Evolutionary conservation across 352 stramenopile species (phyloP).

Genomic region (Phytophthora macrochlamydospora): DNA sequence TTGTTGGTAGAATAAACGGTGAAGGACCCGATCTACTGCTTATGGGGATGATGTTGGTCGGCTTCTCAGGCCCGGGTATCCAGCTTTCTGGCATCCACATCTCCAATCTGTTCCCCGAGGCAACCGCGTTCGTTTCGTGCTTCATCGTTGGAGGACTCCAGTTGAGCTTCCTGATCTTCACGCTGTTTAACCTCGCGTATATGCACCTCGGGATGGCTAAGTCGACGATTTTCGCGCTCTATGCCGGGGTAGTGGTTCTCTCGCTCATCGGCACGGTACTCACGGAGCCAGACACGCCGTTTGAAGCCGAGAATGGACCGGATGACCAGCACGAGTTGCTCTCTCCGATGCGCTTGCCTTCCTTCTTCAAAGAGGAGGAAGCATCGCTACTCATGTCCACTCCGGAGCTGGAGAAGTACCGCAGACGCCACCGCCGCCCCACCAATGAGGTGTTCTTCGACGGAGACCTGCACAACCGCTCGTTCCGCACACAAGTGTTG

Average conservation of each 20-base stretch:
- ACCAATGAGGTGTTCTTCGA: slow-evolving; percentile 44
- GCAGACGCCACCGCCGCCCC: slow-evolving; percentile 22
- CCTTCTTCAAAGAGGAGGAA: slow-evolving; percentile 67
- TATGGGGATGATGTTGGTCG: slow-evolving; percentile 64
- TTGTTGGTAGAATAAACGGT: slow-evolving; percentile 21
- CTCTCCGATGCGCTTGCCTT: slow-evolving; percentile 59
- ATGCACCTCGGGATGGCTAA: slow-evolving; percentile 43
- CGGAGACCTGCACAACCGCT: slow-evolving; percentile 53
- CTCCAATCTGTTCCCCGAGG: slow-evolving; percentile 75
- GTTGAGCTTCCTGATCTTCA: slow-evolving; percentile 79
- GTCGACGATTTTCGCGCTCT: slow-evolving; percentile 53
- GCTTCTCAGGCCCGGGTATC: slow-evolving; percentile 65
- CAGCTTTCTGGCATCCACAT: slow-evolving; percentile 77
- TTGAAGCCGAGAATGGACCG: slow-evolving; percentile 30
- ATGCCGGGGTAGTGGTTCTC: slow-evolving; percentile 52
- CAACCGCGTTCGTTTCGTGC: slow-evolving; percentile 68
- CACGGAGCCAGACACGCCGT: slow-evolving; percentile 62
- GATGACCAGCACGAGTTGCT: slow-evolving; percentile 50
- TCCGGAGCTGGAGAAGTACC: slow-evolving; percentile 50
- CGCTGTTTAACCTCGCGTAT: slow-evolving; percentile 63
- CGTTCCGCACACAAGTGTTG: slow-evolving; percentile 65
- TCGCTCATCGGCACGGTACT: slow-evolving; percentile 58
- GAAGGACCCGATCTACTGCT: slow-evolving; percentile 54
- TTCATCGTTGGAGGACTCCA: slow-evolving; percentile 75
- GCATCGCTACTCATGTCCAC: slow-evolving; percentile 52